Evolutionary conservation across 2,329 filamentous ascomycete species (phyloP).

Genomic region (Penicillium psychrosexuale): DNA sequence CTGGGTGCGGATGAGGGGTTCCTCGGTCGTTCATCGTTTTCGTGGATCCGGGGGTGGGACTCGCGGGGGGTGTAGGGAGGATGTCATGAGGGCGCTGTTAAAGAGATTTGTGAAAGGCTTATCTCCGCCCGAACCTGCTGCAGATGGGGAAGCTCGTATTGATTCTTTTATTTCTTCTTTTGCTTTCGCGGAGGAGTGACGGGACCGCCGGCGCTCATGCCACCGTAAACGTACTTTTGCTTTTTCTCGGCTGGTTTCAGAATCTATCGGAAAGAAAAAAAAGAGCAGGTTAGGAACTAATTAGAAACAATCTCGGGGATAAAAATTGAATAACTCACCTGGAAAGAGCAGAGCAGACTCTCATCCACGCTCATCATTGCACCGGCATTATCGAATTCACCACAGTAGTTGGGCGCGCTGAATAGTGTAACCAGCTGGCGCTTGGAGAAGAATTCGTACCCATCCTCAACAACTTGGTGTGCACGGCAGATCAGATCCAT

Average conservation of each 20-base stretch:
- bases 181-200: constrained; percentile 69
- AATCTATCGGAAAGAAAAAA: constrained; percentile 59
- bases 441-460: constrained; percentile 99
- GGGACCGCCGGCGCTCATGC: constrained; percentile 67
- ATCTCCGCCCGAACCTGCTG: constrained; percentile 96
- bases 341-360: constrained; percentile 97
- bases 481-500: constrained; percentile 99
- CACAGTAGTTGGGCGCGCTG: constrained; percentile 98
- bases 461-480: constrained; percentile 97
- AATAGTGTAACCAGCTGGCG: constrained; percentile 95
- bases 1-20: constrained; percentile 17
- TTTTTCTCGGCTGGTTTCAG: constrained; percentile 99
- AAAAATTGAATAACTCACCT: constrained; percentile 56
- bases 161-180: constrained; percentile 66
- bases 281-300: constrained; percentile 14
- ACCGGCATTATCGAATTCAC: constrained; percentile 98
- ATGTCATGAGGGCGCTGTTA: constrained; percentile 29
- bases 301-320: not conserved
- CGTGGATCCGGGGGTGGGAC: constrained; percentile 19
- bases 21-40: constrained; percentile 28
- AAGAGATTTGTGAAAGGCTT: constrained; percentile 45
- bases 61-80: constrained; percentile 21
- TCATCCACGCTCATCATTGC: constrained; percentile 99
- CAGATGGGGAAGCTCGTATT: constrained; percentile 68
- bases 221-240: constrained; percentile 95